These are phyloP conservation scores for Neocatenulostroma microsporum DNA, from an alignment of 2,329 filamentous ascomycete species.

Conservation along the genomic window DNA sequence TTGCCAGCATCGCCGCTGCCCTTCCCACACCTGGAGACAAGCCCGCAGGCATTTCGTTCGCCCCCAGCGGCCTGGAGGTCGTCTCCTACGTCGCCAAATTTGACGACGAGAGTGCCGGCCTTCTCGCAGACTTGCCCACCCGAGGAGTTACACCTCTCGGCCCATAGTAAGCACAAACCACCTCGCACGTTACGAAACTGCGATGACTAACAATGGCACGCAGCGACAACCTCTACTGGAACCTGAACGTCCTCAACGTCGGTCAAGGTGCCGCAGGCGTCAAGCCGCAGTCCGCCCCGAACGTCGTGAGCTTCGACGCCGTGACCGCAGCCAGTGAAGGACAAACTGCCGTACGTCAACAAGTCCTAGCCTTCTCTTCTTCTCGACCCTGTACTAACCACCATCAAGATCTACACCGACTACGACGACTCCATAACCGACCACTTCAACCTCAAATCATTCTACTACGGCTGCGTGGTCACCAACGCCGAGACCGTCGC, in stretches of 20 bases:
- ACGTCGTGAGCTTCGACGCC: constrained; percentile 1
- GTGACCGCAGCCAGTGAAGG: neutral
- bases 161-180: too few relatives aligned
- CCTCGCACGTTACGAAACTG: too few relatives aligned
- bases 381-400: too few relatives aligned
- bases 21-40: neutral
- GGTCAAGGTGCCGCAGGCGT: neutral
- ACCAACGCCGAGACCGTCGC: constrained; percentile 3
- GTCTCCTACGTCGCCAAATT: constrained; percentile 3
- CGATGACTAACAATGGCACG: too few relatives aligned
- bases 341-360: neutral
- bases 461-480: constrained; percentile 5
- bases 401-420: constrained; percentile 1
- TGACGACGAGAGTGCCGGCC: constrained; percentile 1
- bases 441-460: neutral
- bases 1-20: neutral
- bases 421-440: constrained; percentile 3
- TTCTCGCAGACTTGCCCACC: neutral
- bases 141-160: neutral
- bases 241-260: constrained; percentile 5
- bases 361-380: too few relatives aligned
- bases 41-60: neutral
- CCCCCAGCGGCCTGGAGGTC: neutral
- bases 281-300: constrained; percentile 3
- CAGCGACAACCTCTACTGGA: neutral